phyloP scores from a whole-genome alignment of 2,329 filamentous ascomycete genomes.

The Epichloe glyceriae region DNA sequence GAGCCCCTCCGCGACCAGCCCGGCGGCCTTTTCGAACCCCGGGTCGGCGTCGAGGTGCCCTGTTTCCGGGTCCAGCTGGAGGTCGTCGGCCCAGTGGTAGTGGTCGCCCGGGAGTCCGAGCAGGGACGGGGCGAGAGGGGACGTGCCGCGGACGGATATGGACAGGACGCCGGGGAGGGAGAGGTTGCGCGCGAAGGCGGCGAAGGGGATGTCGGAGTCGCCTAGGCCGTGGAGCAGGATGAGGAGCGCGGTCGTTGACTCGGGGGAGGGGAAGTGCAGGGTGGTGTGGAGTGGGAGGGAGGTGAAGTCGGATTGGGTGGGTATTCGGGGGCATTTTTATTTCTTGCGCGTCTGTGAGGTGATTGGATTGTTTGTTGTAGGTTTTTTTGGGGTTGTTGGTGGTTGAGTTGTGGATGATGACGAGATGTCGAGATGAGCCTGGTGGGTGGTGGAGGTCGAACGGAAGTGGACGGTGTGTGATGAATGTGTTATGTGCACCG shows the following conservation, averaged over 20 bases:
- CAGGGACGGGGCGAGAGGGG: constrained; percentile 52
- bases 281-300: constrained; percentile 31
- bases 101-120: constrained; percentile 23
- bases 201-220: constrained; percentile 58
- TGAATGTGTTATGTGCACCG: too few relatives aligned
- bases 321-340: constrained; percentile 33
- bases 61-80: constrained; percentile 36
- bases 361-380: background rate
- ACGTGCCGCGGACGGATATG: constrained; percentile 60
- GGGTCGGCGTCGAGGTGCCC: constrained; percentile 48
- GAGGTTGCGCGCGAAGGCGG: constrained; percentile 53
- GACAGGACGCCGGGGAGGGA: constrained; percentile 65
- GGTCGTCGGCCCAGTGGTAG: constrained; percentile 57
- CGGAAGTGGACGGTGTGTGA: too few relatives aligned
- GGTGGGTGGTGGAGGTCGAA: too few relatives aligned
- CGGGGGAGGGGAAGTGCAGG: constrained; percentile 37
- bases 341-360: background rate
- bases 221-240: constrained; percentile 77
- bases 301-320: constrained; percentile 36
- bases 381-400: background rate
- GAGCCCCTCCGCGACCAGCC: constrained; percentile 35
- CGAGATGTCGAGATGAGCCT: too few relatives aligned
- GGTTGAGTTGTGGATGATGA: background rate
- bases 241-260: constrained; percentile 60
- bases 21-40: constrained; percentile 39